Evolutionary conservation across 1,284 basidiomycete genomes (phyloP).

Genomic region (Rhodofomes roseus): DNA sequence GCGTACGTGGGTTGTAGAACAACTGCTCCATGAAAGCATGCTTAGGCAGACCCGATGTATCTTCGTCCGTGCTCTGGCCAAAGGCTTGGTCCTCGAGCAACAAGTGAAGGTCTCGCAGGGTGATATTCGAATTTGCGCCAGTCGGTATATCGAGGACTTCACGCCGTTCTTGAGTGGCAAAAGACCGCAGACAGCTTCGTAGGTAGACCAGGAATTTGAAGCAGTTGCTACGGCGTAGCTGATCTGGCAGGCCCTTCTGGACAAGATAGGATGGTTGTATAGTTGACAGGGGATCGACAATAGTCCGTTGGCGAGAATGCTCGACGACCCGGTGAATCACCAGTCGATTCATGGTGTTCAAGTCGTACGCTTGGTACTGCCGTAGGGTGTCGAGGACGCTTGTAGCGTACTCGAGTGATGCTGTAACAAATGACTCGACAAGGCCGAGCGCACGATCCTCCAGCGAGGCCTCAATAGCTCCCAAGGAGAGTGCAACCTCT

Average conservation of each 20-base stretch:
- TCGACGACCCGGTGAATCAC: slow-evolving; percentile 47
- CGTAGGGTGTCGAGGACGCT: not conserved
- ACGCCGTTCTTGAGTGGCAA: slow-evolving; percentile 25
- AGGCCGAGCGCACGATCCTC: not conserved
- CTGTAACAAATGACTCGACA: not conserved
- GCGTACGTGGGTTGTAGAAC: slow-evolving; percentile 9
- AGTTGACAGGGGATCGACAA: slow-evolving; percentile 72
- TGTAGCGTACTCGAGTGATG: not conserved
- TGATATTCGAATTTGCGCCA: slow-evolving; percentile 7
- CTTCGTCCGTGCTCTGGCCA: slow-evolving; percentile 22
- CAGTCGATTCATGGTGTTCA: slow-evolving; percentile 13
- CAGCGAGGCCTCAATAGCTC: not conserved
- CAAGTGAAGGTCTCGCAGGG: slow-evolving; percentile 22
- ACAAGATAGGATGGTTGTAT: slow-evolving; percentile 79
- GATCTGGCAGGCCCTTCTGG: slow-evolving; percentile 63
- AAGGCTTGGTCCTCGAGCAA: slow-evolving; percentile 23
- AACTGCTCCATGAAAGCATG: slow-evolving; percentile 21
- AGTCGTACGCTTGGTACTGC: not conserved
- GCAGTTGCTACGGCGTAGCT: slow-evolving; percentile 56
- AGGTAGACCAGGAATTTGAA: slow-evolving; percentile 75
- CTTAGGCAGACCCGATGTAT: slow-evolving; percentile 16
- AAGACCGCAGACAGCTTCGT: slow-evolving; percentile 47
- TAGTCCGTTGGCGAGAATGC: slow-evolving; percentile 42
- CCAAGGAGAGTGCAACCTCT: not conserved
- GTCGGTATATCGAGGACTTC: slow-evolving; percentile 12